Base-by-base conservation (phyloP, 2,329 filamentous ascomycete genomes). In the Fusarium abutilonis region DNA sequence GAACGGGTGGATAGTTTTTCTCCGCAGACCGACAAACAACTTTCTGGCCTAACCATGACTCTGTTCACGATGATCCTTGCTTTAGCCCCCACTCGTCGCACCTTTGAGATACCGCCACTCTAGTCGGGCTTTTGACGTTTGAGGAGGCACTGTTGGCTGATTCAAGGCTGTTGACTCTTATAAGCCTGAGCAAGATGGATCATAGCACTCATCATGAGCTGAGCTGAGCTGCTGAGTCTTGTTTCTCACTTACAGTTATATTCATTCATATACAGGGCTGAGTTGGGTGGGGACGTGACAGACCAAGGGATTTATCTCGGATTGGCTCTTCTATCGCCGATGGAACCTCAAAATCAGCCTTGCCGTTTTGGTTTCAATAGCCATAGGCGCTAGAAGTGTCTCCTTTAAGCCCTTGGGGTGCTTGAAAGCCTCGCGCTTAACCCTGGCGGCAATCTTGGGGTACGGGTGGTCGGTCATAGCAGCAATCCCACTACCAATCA, bases 291-390 rank as follows among this genome's bases (percentile, higher is more conserved):
- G 32, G 23, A 38, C n/a, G n/a, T n/a, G n/a, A n/a, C n/a, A n/a
- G n/a, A n/a, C n/a, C n/a, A 43, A 51, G 53, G 50, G 26, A 50
- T 41, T 52, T 38, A 43, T 36, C 29, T 15, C 36, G 31, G 38
- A 55, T 31, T 49, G 36, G 36, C 36, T 52, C 34, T 39, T 38
- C 19, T 31, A 29, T 49, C 31, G 21, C 47, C n/a, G 35, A 63
- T 44, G 42, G 45, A 63, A 51, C 43, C 58, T 46, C 42, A 58
- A 60, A 70, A 54, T 70, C 67, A 70, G 62, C 68, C 63, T 67
- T 64, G 45, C 60, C 49, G 49, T 48, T 58, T 36, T 36, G 36
- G 45, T 31, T 11, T 53, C 6, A 34, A 31, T 29, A 50, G 32
- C 43, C 26, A 50, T 19, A 15, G 49, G 46, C 32, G 45, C 39